Conservation (phyloP, 2,329 filamentous ascomycete genomes). For the Fusarium sulawesiense region DNA sequence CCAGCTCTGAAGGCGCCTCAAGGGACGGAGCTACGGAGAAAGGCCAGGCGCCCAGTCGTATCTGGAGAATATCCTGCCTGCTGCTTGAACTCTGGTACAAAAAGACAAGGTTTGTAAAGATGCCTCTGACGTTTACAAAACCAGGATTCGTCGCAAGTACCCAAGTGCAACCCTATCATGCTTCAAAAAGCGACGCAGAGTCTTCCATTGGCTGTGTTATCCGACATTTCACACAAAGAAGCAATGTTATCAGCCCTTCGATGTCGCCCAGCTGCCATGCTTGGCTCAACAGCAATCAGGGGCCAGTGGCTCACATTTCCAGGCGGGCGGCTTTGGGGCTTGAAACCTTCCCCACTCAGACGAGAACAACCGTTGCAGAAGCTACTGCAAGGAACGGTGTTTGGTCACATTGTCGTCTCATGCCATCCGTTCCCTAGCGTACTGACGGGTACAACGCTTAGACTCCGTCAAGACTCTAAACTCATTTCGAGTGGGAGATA, state of each 20-base stretch:
- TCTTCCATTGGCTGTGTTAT: conserved; percentile 16
- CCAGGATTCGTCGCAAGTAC: conserved; percentile 16
- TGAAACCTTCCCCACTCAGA: conserved; percentile 32
- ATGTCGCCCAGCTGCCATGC: conserved; percentile 1
- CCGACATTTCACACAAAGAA: conserved; percentile 7
- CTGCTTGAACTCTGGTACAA: conserved; percentile 1
- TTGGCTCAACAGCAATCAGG: conserved; percentile 25
- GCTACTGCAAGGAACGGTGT: conserved; percentile 39
- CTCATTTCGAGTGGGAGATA: conserved; percentile 14
- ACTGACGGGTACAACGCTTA: conserved; percentile 18
- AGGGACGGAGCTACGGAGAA: conserved; percentile 9
- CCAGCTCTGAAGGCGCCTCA: not conserved
- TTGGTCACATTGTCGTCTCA: conserved; percentile 33
- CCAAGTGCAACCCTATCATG: conserved; percentile 23
- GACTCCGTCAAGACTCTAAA: conserved; percentile 14
- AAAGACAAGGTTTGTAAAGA: conserved; percentile 5
- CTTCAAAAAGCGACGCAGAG: conserved; percentile 10
- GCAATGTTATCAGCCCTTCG: conserved; percentile 9
- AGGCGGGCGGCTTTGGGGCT: conserved; percentile 23
- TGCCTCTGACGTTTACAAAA: conserved; percentile 23
- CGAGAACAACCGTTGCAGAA: conserved; percentile 33
- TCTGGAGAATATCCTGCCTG: not conserved
- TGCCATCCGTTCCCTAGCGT: conserved; percentile 35
- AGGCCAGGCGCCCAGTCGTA: conserved; percentile 3
- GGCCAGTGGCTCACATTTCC: conserved; percentile 18